phyloP scores from a whole-genome alignment of 2,329 filamentous ascomycete genomes.

The Trichoderma breve region DNA sequence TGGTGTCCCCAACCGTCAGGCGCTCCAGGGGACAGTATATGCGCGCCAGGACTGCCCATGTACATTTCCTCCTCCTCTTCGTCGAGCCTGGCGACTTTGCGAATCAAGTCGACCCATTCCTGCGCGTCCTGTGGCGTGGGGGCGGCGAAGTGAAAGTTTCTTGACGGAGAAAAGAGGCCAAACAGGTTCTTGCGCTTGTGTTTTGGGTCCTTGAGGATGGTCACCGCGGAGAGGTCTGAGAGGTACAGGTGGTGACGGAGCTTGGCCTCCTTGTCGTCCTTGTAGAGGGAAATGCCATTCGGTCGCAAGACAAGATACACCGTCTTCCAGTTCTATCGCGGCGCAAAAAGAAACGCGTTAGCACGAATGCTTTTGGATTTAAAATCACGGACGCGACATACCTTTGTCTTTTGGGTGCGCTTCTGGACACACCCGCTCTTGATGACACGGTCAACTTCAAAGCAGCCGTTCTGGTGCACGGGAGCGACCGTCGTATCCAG shows the following conservation, averaged over 20 bases:
- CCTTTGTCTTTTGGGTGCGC: constrained; percentile 91
- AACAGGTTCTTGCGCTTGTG: constrained; percentile 85
- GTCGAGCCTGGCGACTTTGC: constrained; percentile 76
- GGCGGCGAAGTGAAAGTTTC: constrained; percentile 89
- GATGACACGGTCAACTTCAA: constrained; percentile 90
- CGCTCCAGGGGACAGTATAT: constrained; percentile 41
- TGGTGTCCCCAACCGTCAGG: constrained; percentile 15
- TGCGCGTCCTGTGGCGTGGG: constrained; percentile 69
- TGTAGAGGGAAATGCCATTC: constrained; percentile 89
- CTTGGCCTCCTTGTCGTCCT: constrained; percentile 84
- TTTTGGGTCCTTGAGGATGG: constrained; percentile 84
- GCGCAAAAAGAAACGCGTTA: constrained; percentile 21
- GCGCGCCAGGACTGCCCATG: constrained; percentile 62
- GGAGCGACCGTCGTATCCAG: constrained; percentile 16
- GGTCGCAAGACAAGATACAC: constrained; percentile 87
- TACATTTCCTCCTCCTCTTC: constrained; percentile 85
- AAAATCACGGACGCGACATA: constrained; percentile 37
- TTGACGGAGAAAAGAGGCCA: constrained; percentile 84
- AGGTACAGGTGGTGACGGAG: constrained; percentile 85
- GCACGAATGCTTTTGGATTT: background rate
- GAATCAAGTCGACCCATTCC: constrained; percentile 82
- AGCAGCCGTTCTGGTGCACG: constrained; percentile 94
- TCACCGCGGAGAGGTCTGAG: constrained; percentile 86
- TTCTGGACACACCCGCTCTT: constrained; percentile 86
- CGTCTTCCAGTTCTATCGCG: constrained; percentile 75